Conservation (phyloP, 2,329 filamentous ascomycete genomes). For the Fusarium zealandicum region DNA sequence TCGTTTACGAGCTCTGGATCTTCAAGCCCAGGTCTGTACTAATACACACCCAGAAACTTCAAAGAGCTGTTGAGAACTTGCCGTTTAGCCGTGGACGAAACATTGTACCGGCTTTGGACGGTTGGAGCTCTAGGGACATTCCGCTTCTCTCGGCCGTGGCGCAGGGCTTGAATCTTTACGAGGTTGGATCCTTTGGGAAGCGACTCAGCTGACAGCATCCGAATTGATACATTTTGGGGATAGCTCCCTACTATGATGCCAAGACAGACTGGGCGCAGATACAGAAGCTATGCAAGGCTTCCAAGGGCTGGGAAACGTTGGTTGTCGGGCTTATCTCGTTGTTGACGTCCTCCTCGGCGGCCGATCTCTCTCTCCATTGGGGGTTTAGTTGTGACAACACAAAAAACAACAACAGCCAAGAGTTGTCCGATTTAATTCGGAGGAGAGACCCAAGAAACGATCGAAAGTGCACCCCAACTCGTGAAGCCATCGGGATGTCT, state of each 20-base stretch:
- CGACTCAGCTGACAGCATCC: constrained; percentile 1
- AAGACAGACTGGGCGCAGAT: not conserved
- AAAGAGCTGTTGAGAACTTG: not conserved
- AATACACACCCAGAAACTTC: constrained; percentile 6
- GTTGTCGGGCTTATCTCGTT: not conserved
- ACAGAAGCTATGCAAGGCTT: constrained; percentile 9
- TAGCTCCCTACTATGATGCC: constrained; percentile 3
- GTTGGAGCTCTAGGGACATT: not conserved
- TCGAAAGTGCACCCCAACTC: not conserved
- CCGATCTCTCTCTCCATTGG: too few species aligned
- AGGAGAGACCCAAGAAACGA: not conserved
- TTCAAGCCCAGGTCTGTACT: not conserved
- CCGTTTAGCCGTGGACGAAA: not conserved
- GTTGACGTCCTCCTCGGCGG: too few species aligned
- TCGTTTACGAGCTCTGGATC: not conserved
- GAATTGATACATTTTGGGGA: not conserved
- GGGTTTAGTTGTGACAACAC: too few species aligned
- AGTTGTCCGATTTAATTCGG: too few species aligned
- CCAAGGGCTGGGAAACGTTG: not conserved
- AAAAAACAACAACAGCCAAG: too few species aligned
- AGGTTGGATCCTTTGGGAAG: not conserved
- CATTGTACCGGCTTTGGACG: not conserved
- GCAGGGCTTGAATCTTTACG: not conserved
- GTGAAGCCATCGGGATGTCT: constrained; percentile 19
- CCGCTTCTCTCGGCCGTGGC: not conserved